Base-by-base conservation (phyloP, 306 rosid species). In the Amphicarpaea edgeworthii region DNA sequence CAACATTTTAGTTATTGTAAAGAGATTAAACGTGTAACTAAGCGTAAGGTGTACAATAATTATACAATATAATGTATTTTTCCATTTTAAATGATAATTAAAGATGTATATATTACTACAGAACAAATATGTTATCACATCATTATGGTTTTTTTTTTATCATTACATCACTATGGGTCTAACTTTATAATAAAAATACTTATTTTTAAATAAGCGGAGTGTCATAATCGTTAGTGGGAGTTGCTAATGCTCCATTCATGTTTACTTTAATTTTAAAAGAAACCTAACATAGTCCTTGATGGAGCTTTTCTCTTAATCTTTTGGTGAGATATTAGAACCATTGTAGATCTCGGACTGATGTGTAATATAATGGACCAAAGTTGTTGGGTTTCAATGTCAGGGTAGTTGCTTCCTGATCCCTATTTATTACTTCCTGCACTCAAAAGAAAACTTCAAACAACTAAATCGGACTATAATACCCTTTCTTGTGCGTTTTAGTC, bases 181-280 rank as follows among this genome's bases (percentile, higher is more conserved):
- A 46, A 26, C 73, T 47, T 46, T 26, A 68, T 15, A 2, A 14
- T 8, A 47, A 46, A 19, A 28, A 28, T 28, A 28, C 32, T 28
- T 28, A 28, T 28, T 28, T 28, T 28, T 28, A 24, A 12, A 28
- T n/a, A n/a, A 68, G 43, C 26, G 59, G 24, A n/a, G 11, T 15
- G 58, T 8, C 59, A n/a, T 68, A 68, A 68, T 46, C 24, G 38
- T 23, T 46, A 23, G 73, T 68, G 73, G 72, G 6, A 30, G 43
- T 15, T 10, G 59, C 24, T 46, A 68, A 28, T 68, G 73, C 43
- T 46, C 41, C 72, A 24, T 43, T 45, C 45, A 1, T n/a, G n/a
- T 8, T 20, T 43, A 65, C 9, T 65, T 42, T 12, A 7, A 14
- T 14, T 66, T 6, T 6, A 21, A 43, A 23, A 21, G 10, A 4